Base-by-base conservation (phyloP, 371 early-diverging fungal species). In the Capillidium heterosporum region DNA sequence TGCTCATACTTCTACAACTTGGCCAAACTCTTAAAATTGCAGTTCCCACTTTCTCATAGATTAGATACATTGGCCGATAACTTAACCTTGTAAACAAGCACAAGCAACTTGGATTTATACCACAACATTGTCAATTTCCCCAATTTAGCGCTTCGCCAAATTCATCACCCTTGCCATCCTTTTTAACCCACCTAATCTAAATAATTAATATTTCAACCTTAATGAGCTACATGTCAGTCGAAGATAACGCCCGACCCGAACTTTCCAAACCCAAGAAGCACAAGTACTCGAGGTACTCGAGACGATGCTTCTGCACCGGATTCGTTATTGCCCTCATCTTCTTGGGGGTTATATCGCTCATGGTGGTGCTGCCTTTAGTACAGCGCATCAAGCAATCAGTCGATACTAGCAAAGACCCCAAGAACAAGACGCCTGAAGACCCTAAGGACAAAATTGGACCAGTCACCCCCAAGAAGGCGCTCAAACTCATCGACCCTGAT, bases 401-500 rank as follows among this genome's bases (percentile, higher is more conserved):
- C 15, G 35, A 21, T 21, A 3, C 31, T 39, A 29, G 35, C 39
- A 32, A 39, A 7, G 41, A 17, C 39, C 35, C 31, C 4, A 44
- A 48, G 28, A 11, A 11, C 11, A 21, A 48, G 5, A 27, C 48
- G 0, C 24, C 27, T 10, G n/a, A 27, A 21, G 48, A 48, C 5
- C 11, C 48, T 26, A 48, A 48, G 23, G 28, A 27, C 27, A 28
- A 17, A 2, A 19, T 11, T 29, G 55, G 26, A 19, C 40, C 55
- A 5, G 28, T 40, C 3, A 8, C 43, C 5, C 29, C 43, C 8
- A 44, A 42, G 29, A 55, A 42, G 23, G 42, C 19, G 2, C 19
- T 40, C 21, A 39, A 11, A 5, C 55, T 55, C n/a, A 59, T 64
- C 24, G 65, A 64, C 26, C 58, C 61, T 28, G 61, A 67, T 26